Percentiles rank a stretch among this genome's conserved stretches.
Evolutionary conservation across 345 rosid species (phyloP).

Genomic region (Brassica cretica): DNA sequence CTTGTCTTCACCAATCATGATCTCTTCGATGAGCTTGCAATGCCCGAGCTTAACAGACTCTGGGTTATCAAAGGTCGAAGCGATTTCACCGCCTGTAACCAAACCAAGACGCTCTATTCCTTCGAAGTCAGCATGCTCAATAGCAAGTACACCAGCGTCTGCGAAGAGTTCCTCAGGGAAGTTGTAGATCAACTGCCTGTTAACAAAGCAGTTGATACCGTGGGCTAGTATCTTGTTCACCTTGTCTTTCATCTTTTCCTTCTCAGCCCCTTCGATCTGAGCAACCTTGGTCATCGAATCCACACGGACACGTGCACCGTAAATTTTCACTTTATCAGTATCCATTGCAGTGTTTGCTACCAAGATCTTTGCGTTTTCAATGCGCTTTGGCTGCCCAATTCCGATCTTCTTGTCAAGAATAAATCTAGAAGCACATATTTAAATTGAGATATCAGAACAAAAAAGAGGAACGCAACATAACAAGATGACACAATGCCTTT

Average conservation of each 20-base stretch:
- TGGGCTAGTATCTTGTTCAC: slow-evolving; percentile 92
- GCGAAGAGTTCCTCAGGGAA: slow-evolving; percentile 98
- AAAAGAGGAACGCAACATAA: not conserved
- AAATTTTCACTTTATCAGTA: slow-evolving; percentile 96
- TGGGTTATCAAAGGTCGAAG: slow-evolving; percentile 96
- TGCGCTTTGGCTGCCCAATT: slow-evolving; percentile 92
- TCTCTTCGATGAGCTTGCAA: slow-evolving; percentile 93
- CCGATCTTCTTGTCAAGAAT: slow-evolving; percentile 99
- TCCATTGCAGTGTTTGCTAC: slow-evolving; percentile 99
- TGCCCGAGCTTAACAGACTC: slow-evolving; percentile 97
- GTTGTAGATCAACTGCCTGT: slow-evolving; percentile 96
- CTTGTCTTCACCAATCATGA: slow-evolving; percentile 99
- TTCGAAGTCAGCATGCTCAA: slow-evolving; percentile 99
- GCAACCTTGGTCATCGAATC: slow-evolving; percentile 98
- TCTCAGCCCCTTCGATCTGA: slow-evolving; percentile 98
- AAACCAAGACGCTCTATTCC: slow-evolving; percentile 93
- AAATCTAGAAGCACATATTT: slow-evolving; percentile 52
- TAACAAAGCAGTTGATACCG: slow-evolving; percentile 96
- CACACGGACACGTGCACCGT: slow-evolving; percentile 98
- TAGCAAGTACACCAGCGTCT: slow-evolving; percentile 94
- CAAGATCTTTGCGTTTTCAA: slow-evolving; percentile 93
- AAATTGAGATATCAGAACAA: slow-evolving; percentile 9
- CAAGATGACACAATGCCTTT: not conserved
- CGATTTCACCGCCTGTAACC: slow-evolving; percentile 97
- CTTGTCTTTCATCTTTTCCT: slow-evolving; percentile 96